Evolutionary conservation across 164 flowering plant species (phyloP).

Genomic region (Tetracentron sinense): DNA sequence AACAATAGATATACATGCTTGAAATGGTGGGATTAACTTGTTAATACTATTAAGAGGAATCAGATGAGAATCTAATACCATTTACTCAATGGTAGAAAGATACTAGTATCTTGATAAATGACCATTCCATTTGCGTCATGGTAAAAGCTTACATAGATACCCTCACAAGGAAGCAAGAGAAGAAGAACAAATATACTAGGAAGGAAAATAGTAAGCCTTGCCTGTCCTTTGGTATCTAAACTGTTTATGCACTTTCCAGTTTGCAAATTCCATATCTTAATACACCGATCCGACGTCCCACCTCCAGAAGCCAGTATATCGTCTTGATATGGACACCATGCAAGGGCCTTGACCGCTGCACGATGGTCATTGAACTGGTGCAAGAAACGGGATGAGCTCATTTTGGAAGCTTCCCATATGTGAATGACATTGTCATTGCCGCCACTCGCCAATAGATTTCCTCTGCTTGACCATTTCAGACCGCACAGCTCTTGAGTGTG

Average conservation of each 20-base stretch:
- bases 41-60: neutral
- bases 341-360: constrained; percentile 61
- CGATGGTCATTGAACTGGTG: constrained; percentile 29
- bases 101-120: neutral
- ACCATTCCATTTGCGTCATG: neutral
- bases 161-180: neutral
- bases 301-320: constrained; percentile 53
- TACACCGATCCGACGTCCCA: constrained; percentile 41
- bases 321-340: constrained; percentile 53
- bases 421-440: constrained; percentile 40
- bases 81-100: neutral
- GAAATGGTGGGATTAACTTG: neutral
- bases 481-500: constrained; percentile 39
- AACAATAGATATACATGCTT: neutral
- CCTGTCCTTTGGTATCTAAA: constrained; percentile 47
- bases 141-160: neutral
- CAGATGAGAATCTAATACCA: neutral
- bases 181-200: neutral
- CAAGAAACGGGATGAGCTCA: constrained; percentile 33
- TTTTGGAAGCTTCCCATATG: constrained; percentile 44
- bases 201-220: constrained; percentile 9
- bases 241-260: constrained; percentile 40
- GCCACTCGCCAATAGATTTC: constrained; percentile 42
- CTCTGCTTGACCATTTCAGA: constrained; percentile 37
- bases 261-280: constrained; percentile 49